Conservation (phyloP, 306 rosid genomes). For the Dryas alaskensis region DNA sequence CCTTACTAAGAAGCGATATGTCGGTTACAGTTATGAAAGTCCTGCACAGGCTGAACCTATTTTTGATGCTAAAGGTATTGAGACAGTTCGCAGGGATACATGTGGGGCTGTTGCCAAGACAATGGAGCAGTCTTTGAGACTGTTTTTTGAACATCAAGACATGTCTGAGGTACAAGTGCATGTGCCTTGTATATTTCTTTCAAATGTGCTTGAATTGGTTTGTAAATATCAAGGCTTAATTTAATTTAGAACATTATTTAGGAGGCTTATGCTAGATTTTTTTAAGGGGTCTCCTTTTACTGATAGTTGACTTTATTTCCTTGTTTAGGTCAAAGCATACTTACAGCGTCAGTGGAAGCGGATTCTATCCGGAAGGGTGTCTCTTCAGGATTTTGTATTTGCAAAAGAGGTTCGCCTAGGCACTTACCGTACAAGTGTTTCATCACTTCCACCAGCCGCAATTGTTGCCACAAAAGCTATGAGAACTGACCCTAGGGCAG, state of each 20-base stretch:
- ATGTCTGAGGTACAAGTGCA: slow-evolving; percentile 54
- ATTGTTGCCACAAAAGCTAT: slow-evolving; percentile 91
- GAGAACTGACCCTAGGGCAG: slow-evolving; percentile 85
- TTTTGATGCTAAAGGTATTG: slow-evolving; percentile 98
- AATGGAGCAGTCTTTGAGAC: slow-evolving; percentile 83
- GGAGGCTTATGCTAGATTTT: not conserved
- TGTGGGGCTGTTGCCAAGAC: slow-evolving; percentile 87
- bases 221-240: not conserved
- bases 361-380: slow-evolving; percentile 72
- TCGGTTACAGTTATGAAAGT: slow-evolving; percentile 91
- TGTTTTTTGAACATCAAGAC: slow-evolving; percentile 73
- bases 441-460: slow-evolving; percentile 97
- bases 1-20: slow-evolving; percentile 92
- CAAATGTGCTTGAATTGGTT: slow-evolving; percentile 8
- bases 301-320: slow-evolving; percentile 18
- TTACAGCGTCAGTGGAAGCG: slow-evolving; percentile 89
- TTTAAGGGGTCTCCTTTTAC: too few relatives aligned
- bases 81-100: slow-evolving; percentile 93
- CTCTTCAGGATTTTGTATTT: slow-evolving; percentile 83
- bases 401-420: slow-evolving; percentile 95
- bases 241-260: not conserved
- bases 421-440: slow-evolving; percentile 63
- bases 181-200: not conserved
- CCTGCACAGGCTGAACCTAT: slow-evolving; percentile 63
- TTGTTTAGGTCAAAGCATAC: slow-evolving; percentile 58